Evolutionary conservation across 345 rosid genomes (phyloP).

Genomic region (Eucalyptus urophylla): DNA sequence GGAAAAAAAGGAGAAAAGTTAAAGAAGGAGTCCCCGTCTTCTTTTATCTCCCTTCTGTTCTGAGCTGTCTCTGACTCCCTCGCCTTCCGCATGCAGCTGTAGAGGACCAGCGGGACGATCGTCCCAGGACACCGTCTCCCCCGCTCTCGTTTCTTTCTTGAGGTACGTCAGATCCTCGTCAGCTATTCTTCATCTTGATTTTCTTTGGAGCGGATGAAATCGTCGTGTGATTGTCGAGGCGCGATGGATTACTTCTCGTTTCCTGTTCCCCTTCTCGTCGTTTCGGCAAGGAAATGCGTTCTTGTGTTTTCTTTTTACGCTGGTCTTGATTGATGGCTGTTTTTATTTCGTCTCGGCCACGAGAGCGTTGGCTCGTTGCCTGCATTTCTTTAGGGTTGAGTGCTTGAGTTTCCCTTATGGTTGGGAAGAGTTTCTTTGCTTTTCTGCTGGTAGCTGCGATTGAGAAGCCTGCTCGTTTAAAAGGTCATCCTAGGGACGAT

Average conservation of each 20-base stretch:
- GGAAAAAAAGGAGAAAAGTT: background rate
- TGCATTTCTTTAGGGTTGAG: background rate
- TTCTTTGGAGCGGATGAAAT: background rate
- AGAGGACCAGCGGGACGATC: background rate
- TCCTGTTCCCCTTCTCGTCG: background rate
- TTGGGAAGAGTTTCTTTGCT: background rate
- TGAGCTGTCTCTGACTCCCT: background rate
- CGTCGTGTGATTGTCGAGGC: background rate
- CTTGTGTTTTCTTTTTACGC: background rate
- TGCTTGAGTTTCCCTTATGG: background rate
- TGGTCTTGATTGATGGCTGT: background rate
- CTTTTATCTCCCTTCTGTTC: background rate
- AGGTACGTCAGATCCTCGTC: background rate
- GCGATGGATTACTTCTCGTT: background rate
- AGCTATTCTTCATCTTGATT: background rate
- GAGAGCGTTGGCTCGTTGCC: background rate
- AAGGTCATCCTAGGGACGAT: background rate
- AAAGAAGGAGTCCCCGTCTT: background rate
- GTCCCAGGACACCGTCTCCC: background rate
- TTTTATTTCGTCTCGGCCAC: background rate
- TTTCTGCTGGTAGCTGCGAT: background rate
- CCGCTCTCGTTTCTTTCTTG: background rate
- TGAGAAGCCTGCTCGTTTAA: background rate
- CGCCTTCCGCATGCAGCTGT: background rate
- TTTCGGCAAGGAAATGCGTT: background rate